Evolutionary conservation across 805 yeast genomes (phyloP).

Genomic region (Allodekkera sacchari): DNA sequence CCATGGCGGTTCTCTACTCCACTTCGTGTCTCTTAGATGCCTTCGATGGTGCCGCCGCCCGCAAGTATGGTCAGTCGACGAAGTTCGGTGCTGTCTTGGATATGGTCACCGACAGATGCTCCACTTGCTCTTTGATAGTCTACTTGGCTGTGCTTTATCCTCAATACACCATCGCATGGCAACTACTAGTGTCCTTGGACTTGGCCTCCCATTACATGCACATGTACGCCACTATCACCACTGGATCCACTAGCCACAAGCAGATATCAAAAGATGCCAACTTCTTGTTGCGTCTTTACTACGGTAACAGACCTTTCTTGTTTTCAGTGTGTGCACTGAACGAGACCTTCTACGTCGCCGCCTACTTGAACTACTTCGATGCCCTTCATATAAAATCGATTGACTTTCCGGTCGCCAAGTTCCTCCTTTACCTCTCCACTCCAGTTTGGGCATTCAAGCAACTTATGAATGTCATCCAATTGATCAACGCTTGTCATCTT

Average conservation of each 20-base stretch:
- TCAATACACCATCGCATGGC: conserved; percentile 60
- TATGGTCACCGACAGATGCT: conserved; percentile 98
- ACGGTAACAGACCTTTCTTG: conserved; percentile 74
- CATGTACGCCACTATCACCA: conserved; percentile 86
- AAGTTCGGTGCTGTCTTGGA: conserved; percentile 94
- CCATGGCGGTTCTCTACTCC: conserved; percentile 66
- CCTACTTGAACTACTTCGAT: conserved; percentile 69
- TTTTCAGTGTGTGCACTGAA: conserved; percentile 89
- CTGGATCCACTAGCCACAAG: conserved; percentile 81
- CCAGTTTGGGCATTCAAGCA: conserved; percentile 93
- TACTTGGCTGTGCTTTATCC: conserved; percentile 80
- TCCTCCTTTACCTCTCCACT: conserved; percentile 44
- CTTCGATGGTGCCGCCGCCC: conserved; percentile 91
- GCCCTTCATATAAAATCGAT: conserved; percentile 31
- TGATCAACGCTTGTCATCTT: conserved; percentile 74
- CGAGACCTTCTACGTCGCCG: conserved; percentile 85
- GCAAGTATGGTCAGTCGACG: conserved; percentile 82
- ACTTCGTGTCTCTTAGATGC: conserved; percentile 92
- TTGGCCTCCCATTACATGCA: conserved; percentile 96
- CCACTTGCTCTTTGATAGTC: conserved; percentile 89
- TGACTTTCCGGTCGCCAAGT: conserved; percentile 22
- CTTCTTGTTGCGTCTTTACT: conserved; percentile 73
- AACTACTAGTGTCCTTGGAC: conserved; percentile 73
- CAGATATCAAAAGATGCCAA: conserved; percentile 63
- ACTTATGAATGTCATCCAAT: conserved; percentile 78